Evolutionary conservation across 257 asterid species (phyloP).

Genomic region (Solanum commersonii): DNA sequence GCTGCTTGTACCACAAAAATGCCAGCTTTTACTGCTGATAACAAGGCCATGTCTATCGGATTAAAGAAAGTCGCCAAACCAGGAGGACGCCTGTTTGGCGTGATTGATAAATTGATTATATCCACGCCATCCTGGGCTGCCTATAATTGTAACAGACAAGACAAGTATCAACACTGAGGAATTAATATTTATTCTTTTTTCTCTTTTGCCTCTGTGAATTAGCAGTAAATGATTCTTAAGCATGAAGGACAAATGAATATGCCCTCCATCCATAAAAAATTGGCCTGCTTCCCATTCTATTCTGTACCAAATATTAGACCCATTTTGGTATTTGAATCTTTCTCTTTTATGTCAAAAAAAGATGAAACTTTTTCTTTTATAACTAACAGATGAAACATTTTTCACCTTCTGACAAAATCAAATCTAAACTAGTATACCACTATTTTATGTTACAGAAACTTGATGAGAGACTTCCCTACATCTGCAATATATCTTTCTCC

Average conservation of each 20-base stretch:
- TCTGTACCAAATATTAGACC: neutral
- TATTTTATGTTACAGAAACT: neutral
- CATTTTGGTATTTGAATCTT: neutral
- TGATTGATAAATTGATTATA: slow-evolving; percentile 85
- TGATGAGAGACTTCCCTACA: neutral
- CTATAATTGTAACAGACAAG: slow-evolving; percentile 23
- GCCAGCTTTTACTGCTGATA: slow-evolving; percentile 79
- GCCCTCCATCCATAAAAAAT: neutral
- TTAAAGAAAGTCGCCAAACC: slow-evolving; percentile 96
- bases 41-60: slow-evolving; percentile 96
- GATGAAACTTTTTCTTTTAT: neutral
- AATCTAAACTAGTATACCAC: neutral
- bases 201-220: neutral
- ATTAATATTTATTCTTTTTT: neutral
- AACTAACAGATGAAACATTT: neutral
- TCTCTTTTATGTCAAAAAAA: neutral
- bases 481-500: neutral
- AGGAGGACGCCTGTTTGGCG: slow-evolving; percentile 97
- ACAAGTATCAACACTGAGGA: neutral
- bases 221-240: neutral
- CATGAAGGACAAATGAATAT: neutral
- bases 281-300: neutral
- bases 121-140: slow-evolving; percentile 98
- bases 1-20: slow-evolving; percentile 97
- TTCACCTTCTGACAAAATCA: neutral